These are phyloP conservation scores for Xanthoceras sorbifolium DNA, from an alignment of 345 rosid species.

Conservation along the genomic window DNA sequence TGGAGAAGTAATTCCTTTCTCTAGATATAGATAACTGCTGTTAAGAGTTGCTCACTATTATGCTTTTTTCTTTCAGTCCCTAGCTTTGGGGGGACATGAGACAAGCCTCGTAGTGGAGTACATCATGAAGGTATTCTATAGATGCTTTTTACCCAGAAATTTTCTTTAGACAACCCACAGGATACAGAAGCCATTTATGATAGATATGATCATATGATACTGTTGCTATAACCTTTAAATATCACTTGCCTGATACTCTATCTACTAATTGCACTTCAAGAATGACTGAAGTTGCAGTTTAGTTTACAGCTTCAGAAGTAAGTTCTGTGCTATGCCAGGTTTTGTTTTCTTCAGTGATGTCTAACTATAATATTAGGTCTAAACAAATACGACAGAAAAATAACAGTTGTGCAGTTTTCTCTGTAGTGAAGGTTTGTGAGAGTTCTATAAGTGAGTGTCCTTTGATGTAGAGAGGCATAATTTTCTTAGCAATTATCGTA, in stretches of 20 bases:
- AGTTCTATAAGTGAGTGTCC: neutral
- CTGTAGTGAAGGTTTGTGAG: neutral
- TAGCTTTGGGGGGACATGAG: conserved; percentile 87
- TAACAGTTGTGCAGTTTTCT: neutral
- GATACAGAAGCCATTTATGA: neutral
- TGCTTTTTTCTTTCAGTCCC: conserved; percentile 47
- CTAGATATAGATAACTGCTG: conserved; percentile 4
- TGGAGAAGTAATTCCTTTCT: neutral
- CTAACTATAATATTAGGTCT: neutral
- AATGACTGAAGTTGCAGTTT: conserved; percentile 1
- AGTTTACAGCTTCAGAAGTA: neutral
- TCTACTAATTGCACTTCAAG: neutral
- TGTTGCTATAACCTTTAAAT: neutral
- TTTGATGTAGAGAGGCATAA: too few species aligned
- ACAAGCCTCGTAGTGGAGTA: conserved; percentile 87
- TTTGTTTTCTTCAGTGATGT: neutral
- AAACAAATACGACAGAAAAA: neutral
- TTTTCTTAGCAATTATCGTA: neutral
- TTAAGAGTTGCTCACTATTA: conserved; percentile 12
- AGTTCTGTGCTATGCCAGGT: neutral
- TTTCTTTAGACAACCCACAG: neutral
- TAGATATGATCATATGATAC: neutral
- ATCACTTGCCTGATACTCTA: neutral
- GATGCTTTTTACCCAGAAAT: conserved; percentile 9
- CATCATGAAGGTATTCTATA: conserved; percentile 83